Conservation (phyloP, 2,329 filamentous ascomycete species). For the Fusarium sp. region DNA sequence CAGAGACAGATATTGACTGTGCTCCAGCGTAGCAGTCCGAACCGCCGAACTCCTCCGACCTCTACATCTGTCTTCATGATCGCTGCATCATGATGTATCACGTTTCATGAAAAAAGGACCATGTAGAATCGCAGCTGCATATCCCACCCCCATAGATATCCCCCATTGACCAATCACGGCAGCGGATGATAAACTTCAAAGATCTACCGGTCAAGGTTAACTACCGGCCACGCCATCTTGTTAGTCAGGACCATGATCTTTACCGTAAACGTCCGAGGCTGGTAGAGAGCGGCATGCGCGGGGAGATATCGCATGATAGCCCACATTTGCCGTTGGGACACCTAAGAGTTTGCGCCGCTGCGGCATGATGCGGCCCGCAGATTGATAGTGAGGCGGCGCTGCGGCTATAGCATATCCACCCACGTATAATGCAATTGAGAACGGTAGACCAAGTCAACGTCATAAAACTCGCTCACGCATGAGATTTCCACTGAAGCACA, state of each 20-base stretch:
- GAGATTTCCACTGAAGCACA: too few species aligned
- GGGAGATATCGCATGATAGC: constrained; percentile 20
- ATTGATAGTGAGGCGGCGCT: background rate
- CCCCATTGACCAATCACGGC: background rate
- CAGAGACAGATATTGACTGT: background rate
- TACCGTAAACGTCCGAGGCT: background rate
- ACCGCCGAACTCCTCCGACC: constrained; percentile 7
- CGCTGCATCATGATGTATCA: background rate
- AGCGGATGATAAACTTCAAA: background rate
- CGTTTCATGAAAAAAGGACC: background rate
- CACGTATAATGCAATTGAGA: background rate
- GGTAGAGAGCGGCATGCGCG: background rate
- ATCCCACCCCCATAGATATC: background rate
- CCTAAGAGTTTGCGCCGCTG: constrained; percentile 3
- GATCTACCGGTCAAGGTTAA: constrained; percentile 1
- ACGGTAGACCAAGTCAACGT: background rate
- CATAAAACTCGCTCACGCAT: background rate
- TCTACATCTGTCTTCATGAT: constrained; percentile 19
- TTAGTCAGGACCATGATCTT: background rate
- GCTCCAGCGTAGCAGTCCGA: constrained; percentile 1
- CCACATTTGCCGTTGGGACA: background rate
- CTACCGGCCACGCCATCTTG: background rate
- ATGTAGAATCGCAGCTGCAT: background rate
- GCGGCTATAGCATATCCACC: constrained; percentile 2
- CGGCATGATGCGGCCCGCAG: constrained; percentile 31